Conservation (phyloP, 441 rosid genomes). For the Gossypium lobatum region DNA sequence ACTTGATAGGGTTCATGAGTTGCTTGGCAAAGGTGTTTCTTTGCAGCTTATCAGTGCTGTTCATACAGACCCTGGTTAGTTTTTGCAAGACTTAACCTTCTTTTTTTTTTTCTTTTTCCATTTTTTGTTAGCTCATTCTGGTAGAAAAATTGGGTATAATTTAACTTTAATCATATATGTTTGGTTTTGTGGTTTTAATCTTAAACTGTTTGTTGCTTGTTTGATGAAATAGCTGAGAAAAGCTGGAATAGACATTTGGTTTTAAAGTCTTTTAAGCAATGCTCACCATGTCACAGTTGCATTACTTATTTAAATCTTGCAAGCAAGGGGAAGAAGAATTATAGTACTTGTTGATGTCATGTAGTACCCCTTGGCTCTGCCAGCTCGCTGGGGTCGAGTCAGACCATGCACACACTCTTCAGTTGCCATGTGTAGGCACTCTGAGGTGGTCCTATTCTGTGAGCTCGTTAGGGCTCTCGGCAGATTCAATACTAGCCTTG, state of each 20-base stretch:
- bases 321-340: not conserved
- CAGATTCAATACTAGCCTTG: no score
- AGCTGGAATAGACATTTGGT: not conserved
- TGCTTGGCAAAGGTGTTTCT: constrained; percentile 48
- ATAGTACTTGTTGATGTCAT: not conserved
- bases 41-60: constrained; percentile 48
- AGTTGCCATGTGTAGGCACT: no score
- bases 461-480: no score
- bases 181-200: not conserved
- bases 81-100: not conserved
- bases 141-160: no score
- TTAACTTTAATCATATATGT: not conserved
- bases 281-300: not conserved
- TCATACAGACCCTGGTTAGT: constrained; percentile 39
- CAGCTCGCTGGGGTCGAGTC: no score
- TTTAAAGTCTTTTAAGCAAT: not conserved
- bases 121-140: no score
- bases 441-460: no score
- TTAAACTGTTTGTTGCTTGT: not conserved
- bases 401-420: no score
- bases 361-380: no score
- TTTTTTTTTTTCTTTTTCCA: no score
- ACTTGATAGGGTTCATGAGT: constrained; percentile 47
- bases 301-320: not conserved
- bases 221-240: not conserved